phyloP scores from a whole-genome alignment of 768 basidiomycete species.

The Phanerochaete carnosa region DNA sequence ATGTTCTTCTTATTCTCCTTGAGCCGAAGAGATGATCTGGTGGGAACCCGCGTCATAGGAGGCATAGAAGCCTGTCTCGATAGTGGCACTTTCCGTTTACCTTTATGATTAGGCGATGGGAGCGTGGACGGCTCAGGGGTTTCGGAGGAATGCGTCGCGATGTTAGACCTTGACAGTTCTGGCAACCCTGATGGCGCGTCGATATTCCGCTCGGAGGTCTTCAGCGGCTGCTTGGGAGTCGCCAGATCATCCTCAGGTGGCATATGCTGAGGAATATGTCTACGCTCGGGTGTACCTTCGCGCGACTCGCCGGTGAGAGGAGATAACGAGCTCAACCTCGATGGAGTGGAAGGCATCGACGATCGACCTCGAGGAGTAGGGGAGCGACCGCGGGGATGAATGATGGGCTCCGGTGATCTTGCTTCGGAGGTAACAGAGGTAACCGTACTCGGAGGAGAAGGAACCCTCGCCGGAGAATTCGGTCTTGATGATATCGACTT shows the following conservation, averaged over 20 bases:
- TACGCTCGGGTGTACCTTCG: neutral
- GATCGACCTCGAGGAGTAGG: neutral
- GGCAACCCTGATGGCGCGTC: neutral
- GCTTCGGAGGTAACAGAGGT: neutral
- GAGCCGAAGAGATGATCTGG: constrained; percentile 14
- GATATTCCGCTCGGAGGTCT: neutral
- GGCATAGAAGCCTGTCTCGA: neutral
- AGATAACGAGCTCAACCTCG: neutral
- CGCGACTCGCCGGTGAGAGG: neutral
- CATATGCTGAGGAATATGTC: neutral
- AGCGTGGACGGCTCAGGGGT: neutral
- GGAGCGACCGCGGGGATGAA: neutral
- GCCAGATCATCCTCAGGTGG: neutral
- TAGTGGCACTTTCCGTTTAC: neutral
- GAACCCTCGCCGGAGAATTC: neutral
- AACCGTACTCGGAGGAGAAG: neutral
- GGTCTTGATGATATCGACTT: neutral
- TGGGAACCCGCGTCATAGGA: neutral
- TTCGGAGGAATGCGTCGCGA: neutral
- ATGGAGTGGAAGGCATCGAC: neutral
- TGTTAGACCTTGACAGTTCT: neutral
- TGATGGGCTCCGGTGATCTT: neutral
- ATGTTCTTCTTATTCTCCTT: constrained; percentile 13
- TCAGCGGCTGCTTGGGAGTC: neutral
- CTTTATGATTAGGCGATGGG: neutral